A percentile compares a stretch with the other conserved stretches of the same genome.
phyloP scores from a whole-genome alignment of 768 basidiomycete genomes.

The Neoboletus brunneissimus region DNA sequence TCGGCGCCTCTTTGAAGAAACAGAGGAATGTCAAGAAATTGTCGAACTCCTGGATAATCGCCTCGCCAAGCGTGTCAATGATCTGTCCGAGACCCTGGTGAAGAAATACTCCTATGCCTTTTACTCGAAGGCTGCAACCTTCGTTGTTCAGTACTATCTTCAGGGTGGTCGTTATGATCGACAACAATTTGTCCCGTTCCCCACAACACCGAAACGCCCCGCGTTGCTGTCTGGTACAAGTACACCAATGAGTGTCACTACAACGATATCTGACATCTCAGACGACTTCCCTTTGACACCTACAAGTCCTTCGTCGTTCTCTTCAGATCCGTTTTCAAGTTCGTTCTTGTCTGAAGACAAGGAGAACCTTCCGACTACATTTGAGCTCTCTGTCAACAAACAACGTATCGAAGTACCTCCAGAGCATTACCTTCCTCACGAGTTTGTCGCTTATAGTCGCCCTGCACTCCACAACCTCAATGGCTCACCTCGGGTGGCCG shows the following conservation, averaged over 20 bases:
- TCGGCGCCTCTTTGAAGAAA: slow-evolving; percentile 79
- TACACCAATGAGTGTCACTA: slow-evolving; percentile 75
- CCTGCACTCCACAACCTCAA: slow-evolving; percentile 78
- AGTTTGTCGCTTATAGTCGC: slow-evolving; percentile 76
- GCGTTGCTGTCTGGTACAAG: slow-evolving; percentile 47
- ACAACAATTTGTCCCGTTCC: slow-evolving; percentile 47
- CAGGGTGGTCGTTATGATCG: slow-evolving; percentile 74
- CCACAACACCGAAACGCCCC: slow-evolving; percentile 56
- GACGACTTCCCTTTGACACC: slow-evolving; percentile 86
- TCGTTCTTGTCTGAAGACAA: slow-evolving; percentile 66
- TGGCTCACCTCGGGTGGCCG: slow-evolving; percentile 49
- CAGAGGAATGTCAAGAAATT: slow-evolving; percentile 77
- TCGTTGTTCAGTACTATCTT: slow-evolving; percentile 92
- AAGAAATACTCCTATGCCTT: slow-evolving; percentile 98
- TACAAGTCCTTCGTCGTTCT: slow-evolving; percentile 56
- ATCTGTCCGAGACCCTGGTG: slow-evolving; percentile 91
- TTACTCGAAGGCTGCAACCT: slow-evolving; percentile 93
- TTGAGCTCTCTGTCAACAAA: slow-evolving; percentile 74
- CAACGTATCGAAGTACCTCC: slow-evolving; percentile 63
- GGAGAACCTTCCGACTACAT: slow-evolving; percentile 71
- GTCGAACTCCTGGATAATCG: slow-evolving; percentile 84
- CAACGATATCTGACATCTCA: slow-evolving; percentile 69
- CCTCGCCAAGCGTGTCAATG: slow-evolving; percentile 84
- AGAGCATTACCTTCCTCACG: slow-evolving; percentile 77
- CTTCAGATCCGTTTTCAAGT: slow-evolving; percentile 49